Base-by-base conservation (phyloP, 768 basidiomycete genomes). In the Butyriboletus loyo region DNA sequence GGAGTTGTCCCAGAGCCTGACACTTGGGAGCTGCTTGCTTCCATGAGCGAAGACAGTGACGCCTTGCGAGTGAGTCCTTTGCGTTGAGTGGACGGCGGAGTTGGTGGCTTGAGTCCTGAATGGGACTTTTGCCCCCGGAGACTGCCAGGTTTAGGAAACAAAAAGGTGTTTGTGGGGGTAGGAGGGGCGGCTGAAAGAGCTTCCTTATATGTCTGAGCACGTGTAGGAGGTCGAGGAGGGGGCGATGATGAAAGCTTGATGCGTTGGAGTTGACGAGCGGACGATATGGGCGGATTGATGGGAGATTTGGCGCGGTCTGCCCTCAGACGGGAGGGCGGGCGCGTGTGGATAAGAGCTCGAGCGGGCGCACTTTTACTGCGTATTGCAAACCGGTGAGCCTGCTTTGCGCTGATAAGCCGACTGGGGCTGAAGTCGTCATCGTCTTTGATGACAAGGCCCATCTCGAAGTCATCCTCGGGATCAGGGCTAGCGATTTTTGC, bases 91-190 rank as follows among this genome's bases (percentile, higher is more conserved):
- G 80, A 66, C n/a, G 87, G 82, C 28, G 88, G 86, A 6, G 82
- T 83, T 25, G 85, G 83, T 2, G 85, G 83, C 64, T 92, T 91
- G 49, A 92, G 79, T 34, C 85, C 88, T 7, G 87, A 83, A 64
- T 89, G 87, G 3, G 89, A 91, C 64, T 92, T 92, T 73, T 92
- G 89, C 19, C 84, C 85, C 22, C 89, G 85, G 55, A 92, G 79
- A 66, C 85, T 86, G 47, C 81, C 83, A 52, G 86, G 82, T 70
- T 89, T 91, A 37, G 81, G 74, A 17, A 83, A 71, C 54, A 87
- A 78, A 69, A 87, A 82, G 10, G 83, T 77, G 35, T 75, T 74
- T 30, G 83, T 77, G 38, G 79, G 73, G 30, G 72, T 53, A 42
- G 79, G 75, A 58, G 81, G 73, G 49, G 72, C 73, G 36, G 80